These are phyloP conservation scores for Penicillium thymicola DNA, from an alignment of 2,329 filamentous ascomycete genomes.

Conservation along the genomic window DNA sequence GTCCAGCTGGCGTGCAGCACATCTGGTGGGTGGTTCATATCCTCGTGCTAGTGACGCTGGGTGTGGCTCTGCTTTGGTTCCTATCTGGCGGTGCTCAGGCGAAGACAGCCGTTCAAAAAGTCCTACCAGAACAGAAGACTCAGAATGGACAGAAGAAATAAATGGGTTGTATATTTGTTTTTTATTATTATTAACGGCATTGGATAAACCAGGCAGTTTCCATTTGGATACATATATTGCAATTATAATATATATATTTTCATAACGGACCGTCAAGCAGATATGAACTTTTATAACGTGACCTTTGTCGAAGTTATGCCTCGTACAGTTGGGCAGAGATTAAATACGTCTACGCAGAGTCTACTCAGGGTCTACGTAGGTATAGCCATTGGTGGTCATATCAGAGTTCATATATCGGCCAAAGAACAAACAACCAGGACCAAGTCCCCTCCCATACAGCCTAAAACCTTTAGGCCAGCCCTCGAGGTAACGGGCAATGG, in stretches of 20 bases:
- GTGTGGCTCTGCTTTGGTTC: slow-evolving; percentile 30
- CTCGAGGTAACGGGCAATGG: neutral
- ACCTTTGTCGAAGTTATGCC: neutral
- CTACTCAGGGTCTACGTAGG: neutral
- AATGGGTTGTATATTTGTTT: neutral
- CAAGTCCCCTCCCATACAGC: slow-evolving; percentile 1
- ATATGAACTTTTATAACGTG: neutral
- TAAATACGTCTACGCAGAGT: neutral
- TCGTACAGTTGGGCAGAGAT: neutral
- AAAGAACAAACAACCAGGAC: slow-evolving; percentile 5
- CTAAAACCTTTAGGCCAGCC: slow-evolving; percentile 1
- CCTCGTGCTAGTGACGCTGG: slow-evolving; percentile 55
- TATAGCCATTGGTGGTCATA: slow-evolving; percentile 7
- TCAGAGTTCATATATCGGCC: slow-evolving; percentile 13
- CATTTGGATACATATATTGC: neutral
- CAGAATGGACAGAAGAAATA: neutral
- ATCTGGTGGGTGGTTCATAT: slow-evolving; percentile 92
- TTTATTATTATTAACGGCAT: neutral
- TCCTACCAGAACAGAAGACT: neutral
- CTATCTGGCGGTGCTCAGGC: neutral
- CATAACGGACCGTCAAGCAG: neutral
- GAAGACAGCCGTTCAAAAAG: neutral
- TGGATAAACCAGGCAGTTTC: neutral
- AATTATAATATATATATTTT: neutral
- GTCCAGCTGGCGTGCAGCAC: slow-evolving; percentile 79